phyloP scores from a whole-genome alignment of 139 green algal genomes.

The Chlamydomonas sphaeroides region DNA sequence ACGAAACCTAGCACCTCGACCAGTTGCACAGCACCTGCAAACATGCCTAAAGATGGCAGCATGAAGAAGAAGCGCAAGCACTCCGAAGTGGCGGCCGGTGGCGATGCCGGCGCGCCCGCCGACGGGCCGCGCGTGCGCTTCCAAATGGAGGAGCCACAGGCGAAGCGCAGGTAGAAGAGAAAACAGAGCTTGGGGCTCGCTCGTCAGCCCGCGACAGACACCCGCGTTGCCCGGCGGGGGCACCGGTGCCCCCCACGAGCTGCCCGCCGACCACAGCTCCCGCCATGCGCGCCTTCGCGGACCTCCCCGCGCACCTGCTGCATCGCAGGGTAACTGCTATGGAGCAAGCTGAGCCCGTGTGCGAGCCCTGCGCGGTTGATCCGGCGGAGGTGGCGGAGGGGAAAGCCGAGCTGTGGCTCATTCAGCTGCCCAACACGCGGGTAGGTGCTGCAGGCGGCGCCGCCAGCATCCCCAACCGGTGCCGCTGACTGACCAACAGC shows the following conservation, averaged over 20 bases:
- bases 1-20: too few species aligned
- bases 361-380: background rate
- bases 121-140: background rate
- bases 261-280: slow-evolving; percentile 8
- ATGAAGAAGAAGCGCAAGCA: slow-evolving; percentile 37
- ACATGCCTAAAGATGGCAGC: too few species aligned
- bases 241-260: background rate
- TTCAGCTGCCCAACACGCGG: slow-evolving; percentile 47
- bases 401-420: slow-evolving; percentile 41
- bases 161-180: slow-evolving; percentile 1
- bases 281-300: too few species aligned
- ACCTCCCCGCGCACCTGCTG: too few species aligned
- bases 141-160: slow-evolving; percentile 1
- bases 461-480: too few species aligned
- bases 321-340: too few species aligned
- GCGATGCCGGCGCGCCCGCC: background rate
- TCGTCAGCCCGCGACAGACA: too few species aligned
- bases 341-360: background rate
- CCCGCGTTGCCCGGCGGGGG: too few species aligned
- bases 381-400: slow-evolving; percentile 1
- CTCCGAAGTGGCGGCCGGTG: background rate
- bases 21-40: background rate
- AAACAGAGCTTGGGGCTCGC: too few species aligned
- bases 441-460: too few species aligned
- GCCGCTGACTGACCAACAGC: too few species aligned